Base-by-base conservation (phyloP, 805 yeast genomes). In the Saccharomycopsis sp. region DNA sequence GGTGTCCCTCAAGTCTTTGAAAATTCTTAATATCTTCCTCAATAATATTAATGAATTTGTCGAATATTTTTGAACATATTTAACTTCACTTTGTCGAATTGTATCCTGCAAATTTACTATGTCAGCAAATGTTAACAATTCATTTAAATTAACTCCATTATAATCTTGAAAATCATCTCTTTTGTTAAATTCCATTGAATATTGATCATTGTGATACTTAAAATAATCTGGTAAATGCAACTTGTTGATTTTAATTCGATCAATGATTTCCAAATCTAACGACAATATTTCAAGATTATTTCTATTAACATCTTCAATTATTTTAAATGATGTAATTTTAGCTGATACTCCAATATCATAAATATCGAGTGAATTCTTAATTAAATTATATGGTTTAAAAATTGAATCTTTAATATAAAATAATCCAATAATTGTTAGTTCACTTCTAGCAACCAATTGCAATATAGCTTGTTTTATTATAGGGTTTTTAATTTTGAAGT, bases 381-480 rank as follows among this genome's bases (percentile, higher is more conserved):
- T 38, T 11, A 48, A 27, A 24, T 40, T 17, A 21, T 38, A 14
- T 4, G 40, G 11, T 24, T 28, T 36, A 28, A 44, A 44, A 13
- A 16, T n/a, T 16, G 35, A 27, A 27, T 42, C 31, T 23, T 44
- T 48, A 16, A 41, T 35, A 21, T 16, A 37, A 19, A 48, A 48
- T 13, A 48, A 36, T 9, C 48, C 51, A 29, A 48, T 27, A 6
- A 22, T 29, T 2, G 38, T n/a, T 16, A 16, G 22, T 8, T 26
- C 35, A 34, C 20, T 28, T 19, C 35, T 41, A 13, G 38, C 22
- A n/a, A 42, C n/a, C 17, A 47, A 22, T 19, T 40, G 45, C 5
- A 41, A n/a, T n/a, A 48, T 35, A 11, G 52, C 43, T 36, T 48
- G 52, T 19, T 45, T 45, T 4, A 38, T 27, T 3, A 48, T 38